phyloP scores from a whole-genome alignment of 2,329 filamentous ascomycete species.

The Penicillium vulpinum region DNA sequence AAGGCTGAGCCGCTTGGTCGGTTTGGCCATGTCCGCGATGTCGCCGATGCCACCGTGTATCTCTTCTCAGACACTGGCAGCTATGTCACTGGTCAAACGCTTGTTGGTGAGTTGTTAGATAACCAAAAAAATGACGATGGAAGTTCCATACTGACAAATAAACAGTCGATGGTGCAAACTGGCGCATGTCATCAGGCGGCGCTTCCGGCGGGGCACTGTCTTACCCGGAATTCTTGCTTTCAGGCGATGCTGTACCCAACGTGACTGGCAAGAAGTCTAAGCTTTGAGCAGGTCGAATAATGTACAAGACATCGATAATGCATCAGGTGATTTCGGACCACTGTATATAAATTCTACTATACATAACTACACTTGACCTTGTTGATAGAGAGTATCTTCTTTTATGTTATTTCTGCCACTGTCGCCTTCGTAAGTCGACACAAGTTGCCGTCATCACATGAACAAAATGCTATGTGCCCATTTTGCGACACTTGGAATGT shows the following conservation, averaged over 20 bases:
- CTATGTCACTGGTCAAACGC: constrained; percentile 78
- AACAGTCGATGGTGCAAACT: constrained; percentile 44
- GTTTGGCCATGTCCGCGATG: constrained; percentile 78
- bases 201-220: constrained; percentile 40
- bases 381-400: background rate
- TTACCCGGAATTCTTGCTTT: constrained; percentile 62
- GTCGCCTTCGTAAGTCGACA: background rate
- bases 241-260: constrained; percentile 55
- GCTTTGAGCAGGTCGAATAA: constrained; percentile 36
- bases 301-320: background rate
- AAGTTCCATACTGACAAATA: background rate
- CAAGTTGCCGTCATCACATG: background rate
- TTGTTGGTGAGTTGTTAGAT: constrained; percentile 57
- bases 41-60: constrained; percentile 89
- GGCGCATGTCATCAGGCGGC: constrained; percentile 38
- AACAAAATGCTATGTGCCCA: background rate
- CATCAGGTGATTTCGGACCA: background rate
- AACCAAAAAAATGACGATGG: background rate
- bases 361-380: background rate
- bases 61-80: constrained; percentile 82
- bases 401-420: background rate
- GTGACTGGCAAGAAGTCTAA: constrained; percentile 60
- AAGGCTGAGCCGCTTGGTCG: constrained; percentile 69
- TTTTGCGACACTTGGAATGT: background rate
- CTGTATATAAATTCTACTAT: background rate